Base-by-base conservation (phyloP, 2,329 filamentous ascomycete genomes). In the Cadophora sp. region DNA sequence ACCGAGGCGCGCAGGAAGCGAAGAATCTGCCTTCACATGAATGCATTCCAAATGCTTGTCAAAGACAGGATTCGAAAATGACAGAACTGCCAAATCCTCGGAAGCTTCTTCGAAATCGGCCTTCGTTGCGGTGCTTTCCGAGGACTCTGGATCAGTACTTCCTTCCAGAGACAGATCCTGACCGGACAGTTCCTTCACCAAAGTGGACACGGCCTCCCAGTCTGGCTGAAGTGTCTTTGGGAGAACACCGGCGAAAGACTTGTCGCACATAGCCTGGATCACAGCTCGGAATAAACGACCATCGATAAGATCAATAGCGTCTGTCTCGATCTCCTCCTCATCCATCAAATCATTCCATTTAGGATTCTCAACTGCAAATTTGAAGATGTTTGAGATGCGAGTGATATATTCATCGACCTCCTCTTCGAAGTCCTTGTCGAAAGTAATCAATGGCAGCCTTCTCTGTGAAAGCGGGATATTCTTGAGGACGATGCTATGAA, bases 221-320 rank as follows among this genome's bases (percentile, higher is more conserved):
- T 78, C 72, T 24, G 71, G 67, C 11, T 64, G 65, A 8, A 71
- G 62, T 6, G 64, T 47, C 56, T 65, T 50, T 14, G 73, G 68
- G 7, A 76, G 47, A 1, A 56, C 59, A 24, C 65, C 66, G 22
- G 67, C 53, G 7, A 75, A 62, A 14, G 68, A 59, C 18, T 70
- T 64, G 14, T 74, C 66, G 33, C 68, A 71, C 68, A 78, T 71
- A 18, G 72, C 70, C 68, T 76, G 73, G 11, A 77, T 71, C 13
- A 73, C 67, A 16, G 67, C 69, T 47, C 76, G 72, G 43, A 78
- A 72, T 6, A 86, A 72, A 47, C 85, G 80, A 7, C 87, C 87
- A 75, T 89, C 87, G 16, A 89, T 74, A 6, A 86, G 75, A 73
- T 89, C 87, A 18, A 80, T 80, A 6, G 87, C 73, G 72, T 88